Evolutionary conservation across 257 asterid species (phyloP).

Genomic region (Cordia subcordata): DNA sequence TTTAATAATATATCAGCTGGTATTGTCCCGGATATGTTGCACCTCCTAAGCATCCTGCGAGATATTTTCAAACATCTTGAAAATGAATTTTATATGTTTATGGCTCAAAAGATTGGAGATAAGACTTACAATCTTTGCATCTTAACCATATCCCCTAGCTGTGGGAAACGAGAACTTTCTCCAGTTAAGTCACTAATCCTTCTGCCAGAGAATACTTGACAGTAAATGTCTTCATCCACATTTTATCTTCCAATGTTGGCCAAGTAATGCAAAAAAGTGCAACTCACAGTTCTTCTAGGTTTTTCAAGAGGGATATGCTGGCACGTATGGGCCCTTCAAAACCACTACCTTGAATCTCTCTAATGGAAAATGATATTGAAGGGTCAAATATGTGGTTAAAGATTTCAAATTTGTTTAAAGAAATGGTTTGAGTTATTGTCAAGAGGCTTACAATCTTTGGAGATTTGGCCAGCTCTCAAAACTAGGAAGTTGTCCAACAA

Average conservation of each 20-base stretch:
- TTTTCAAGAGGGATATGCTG: not conserved
- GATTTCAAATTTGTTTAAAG: not conserved
- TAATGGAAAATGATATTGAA: slow-evolving; percentile 15
- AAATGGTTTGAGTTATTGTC: not conserved
- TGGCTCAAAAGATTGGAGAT: not conserved
- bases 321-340: slow-evolving; percentile 50
- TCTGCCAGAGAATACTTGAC: not conserved
- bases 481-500: slow-evolving; percentile 18
- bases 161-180: slow-evolving; percentile 43
- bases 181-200: not conserved
- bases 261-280: not conserved
- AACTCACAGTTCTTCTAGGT: not conserved
- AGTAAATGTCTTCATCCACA: not conserved
- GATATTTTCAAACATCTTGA: not conserved
- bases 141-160: slow-evolving; percentile 25
- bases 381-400: slow-evolving; percentile 3
- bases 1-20: slow-evolving; percentile 21
- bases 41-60: slow-evolving; percentile 61
- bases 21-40: slow-evolving; percentile 44
- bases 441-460: slow-evolving; percentile 4
- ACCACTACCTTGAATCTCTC: slow-evolving; percentile 1
- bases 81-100: not conserved
- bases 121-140: slow-evolving; percentile 40
- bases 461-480: slow-evolving; percentile 9
- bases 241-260: not conserved